A percentile compares a stretch with the other conserved stretches of the same genome.
Evolutionary conservation across 805 yeast species (phyloP).

Genomic region (Komagataella ulmi): DNA sequence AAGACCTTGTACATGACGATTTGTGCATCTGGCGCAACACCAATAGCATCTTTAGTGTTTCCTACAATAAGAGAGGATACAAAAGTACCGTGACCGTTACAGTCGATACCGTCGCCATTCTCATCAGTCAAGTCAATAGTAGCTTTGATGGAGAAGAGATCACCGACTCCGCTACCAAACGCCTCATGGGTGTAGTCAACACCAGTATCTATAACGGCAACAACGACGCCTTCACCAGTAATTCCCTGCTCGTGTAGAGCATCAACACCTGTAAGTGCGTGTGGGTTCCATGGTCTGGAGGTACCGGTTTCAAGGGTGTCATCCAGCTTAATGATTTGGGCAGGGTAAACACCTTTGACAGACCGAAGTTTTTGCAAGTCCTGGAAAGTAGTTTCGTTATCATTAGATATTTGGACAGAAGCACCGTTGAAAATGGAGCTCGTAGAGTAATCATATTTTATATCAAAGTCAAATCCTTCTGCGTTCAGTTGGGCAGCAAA

Average conservation of each 20-base stretch:
- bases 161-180: slow-evolving; percentile 10
- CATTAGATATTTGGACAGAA: slow-evolving; percentile 1
- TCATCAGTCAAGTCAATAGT: slow-evolving; percentile 5
- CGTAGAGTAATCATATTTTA: slow-evolving; percentile 2
- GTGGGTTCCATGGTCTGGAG: slow-evolving; percentile 8
- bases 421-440: slow-evolving; percentile 3
- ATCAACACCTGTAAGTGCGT: slow-evolving; percentile 9
- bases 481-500: background rate
- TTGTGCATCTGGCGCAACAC: slow-evolving; percentile 10
- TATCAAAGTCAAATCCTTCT: background rate
- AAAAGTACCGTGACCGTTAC: slow-evolving; percentile 13
- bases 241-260: slow-evolving; percentile 6
- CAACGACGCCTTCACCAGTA: slow-evolving; percentile 7
- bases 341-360: slow-evolving; percentile 5
- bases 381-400: slow-evolving; percentile 1
- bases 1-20: slow-evolving; percentile 8
- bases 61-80: slow-evolving; percentile 11
- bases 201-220: slow-evolving; percentile 8
- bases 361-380: slow-evolving; percentile 1
- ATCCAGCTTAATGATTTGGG: slow-evolving; percentile 1
- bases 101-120: slow-evolving; percentile 7
- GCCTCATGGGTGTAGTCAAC: slow-evolving; percentile 8
- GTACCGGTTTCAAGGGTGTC: background rate
- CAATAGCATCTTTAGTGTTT: slow-evolving; percentile 4
- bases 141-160: slow-evolving; percentile 6